Evolutionary conservation across 257 asterid genomes (phyloP), one percentile per base, ranked within the genome.

Genomic region (Fraxinus anomala): DNA sequence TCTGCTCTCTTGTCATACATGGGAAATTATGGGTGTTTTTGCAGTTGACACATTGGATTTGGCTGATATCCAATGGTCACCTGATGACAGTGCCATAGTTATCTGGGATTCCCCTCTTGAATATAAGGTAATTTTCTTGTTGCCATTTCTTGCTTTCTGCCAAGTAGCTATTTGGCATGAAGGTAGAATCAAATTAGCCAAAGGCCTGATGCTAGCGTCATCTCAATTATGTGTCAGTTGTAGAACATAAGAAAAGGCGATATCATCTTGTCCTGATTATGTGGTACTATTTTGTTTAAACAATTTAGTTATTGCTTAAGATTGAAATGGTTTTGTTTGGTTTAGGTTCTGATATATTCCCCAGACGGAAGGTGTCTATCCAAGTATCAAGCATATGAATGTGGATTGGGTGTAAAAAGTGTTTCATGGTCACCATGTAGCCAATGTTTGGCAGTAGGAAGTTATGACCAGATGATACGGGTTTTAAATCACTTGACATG

Each of bases 391-490:
- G 99, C 99, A 33, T 93, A 93, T 73, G 99, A 96, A 87, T 90
- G 98, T 80, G 98, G 98, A 76, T 84, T 96, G 61, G 99, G 99
- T 77, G 96, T 93, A 74, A 96, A 95, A 91, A 96, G 94, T 78
- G 92, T 96, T 82, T 85, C 92, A 74, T 96, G 99, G 98, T 96
- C 99, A 65, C 96, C 98, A 6, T 96, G 99, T 86, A 94, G 97
- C 85, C 98, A 93, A 76, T 96, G 87, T 87, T 86, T 96, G 76
- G 98, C 99, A 44, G 97, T 93, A 19, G 99, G 99, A 77, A 93
- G 99, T 86, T 96, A 92, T 82, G 99, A 96, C 89, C 99, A 96
- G 81, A 96, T 92, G 97, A 83, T 96, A 85, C 86, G 98, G 83
- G 96, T 96, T 86, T 79, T 96, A 85, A 93, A 88, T 93, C 99